phyloP scores from a whole-genome alignment of 257 asterid species.

The Hygrophila difformis region DNA sequence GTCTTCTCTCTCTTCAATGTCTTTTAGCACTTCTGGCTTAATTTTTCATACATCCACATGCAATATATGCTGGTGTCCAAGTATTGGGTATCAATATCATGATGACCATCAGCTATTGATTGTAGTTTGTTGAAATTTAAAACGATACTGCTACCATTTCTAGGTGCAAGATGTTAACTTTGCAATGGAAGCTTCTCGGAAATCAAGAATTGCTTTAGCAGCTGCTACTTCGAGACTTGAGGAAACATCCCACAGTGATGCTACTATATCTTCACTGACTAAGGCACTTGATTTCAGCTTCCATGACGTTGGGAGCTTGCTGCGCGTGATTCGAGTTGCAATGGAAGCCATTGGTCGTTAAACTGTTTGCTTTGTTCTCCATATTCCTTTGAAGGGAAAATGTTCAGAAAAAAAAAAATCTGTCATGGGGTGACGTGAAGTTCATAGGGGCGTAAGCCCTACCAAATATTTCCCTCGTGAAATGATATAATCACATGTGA shows the following conservation, averaged over 20 bases:
- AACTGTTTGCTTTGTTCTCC: slow-evolving; percentile 24
- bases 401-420: neutral
- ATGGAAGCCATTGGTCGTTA: slow-evolving; percentile 62
- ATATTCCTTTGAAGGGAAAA: slow-evolving; percentile 14
- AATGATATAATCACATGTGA: slow-evolving; percentile 40
- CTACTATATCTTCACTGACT: slow-evolving; percentile 50
- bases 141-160: slow-evolving; percentile 14
- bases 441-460: slow-evolving; percentile 19
- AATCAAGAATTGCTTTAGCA: slow-evolving; percentile 59
- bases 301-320: slow-evolving; percentile 72
- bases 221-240: slow-evolving; percentile 58
- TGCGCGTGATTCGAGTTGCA: slow-evolving; percentile 81
- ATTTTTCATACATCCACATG: slow-evolving; percentile 7
- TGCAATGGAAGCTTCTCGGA: slow-evolving; percentile 96
- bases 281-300: slow-evolving; percentile 87
- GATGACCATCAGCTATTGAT: slow-evolving; percentile 2
- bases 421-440: slow-evolving; percentile 5
- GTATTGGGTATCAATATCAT: neutral
- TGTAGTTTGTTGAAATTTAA: slow-evolving; percentile 4
- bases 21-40: neutral
- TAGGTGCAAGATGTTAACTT: slow-evolving; percentile 74
- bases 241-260: slow-evolving; percentile 47
- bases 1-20: neutral
- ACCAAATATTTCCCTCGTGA: slow-evolving; percentile 32
- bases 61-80: too few species aligned